Base-by-base conservation (phyloP, 2,329 filamentous ascomycete genomes). In the Scedosporium apiospermum region DNA sequence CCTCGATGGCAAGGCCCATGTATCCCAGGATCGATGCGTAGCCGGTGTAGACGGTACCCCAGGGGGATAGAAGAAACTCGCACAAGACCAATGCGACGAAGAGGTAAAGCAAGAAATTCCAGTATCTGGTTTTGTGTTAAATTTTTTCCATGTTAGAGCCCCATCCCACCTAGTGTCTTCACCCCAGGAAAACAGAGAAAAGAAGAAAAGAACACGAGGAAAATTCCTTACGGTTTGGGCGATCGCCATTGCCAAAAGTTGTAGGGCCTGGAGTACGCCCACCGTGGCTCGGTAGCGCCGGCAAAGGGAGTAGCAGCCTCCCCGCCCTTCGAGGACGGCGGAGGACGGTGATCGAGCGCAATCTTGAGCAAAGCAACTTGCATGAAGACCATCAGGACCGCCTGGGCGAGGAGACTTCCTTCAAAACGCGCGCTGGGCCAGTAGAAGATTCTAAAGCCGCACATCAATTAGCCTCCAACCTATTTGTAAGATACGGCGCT, bases 201-300 rank as follows among this genome's bases (percentile, higher is more conserved):
- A 42, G 26, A n/a, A 21, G 21, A 53, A 3, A 26, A 51, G 61
- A 27, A 51, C 12, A 51, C 27, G 9, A 21, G 55, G 26, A 12
- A 30, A 51, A 21, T 14, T 42, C 78, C 82, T 64, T 72, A 88
- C 77, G 89, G 88, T 68, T 86, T 86, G 5, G 86, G 80, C 21
- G 83, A 84, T 63, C 85, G 82, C 90, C 90, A 93, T 73, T 90
- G 89, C 90, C 90, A 93, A 72, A 93, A 93, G 69, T 86, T 83
- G 71, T 87, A 93, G 0, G 90, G 90, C 26, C 90, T 79, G 65
- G 78, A 79, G 55, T 44, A 55, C 27, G 57, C 44, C 61, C 55
- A 60, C 58, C 57, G n/a, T 69, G 69, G 9, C 69, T 68, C 64
- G 70, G 70, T 6, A 69, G 26, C 60, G 26, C 64, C 62, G 1